Evolutionary conservation across 2,329 filamentous ascomycete species (phyloP).

Genomic region (Beauveria pseudobassiana): DNA sequence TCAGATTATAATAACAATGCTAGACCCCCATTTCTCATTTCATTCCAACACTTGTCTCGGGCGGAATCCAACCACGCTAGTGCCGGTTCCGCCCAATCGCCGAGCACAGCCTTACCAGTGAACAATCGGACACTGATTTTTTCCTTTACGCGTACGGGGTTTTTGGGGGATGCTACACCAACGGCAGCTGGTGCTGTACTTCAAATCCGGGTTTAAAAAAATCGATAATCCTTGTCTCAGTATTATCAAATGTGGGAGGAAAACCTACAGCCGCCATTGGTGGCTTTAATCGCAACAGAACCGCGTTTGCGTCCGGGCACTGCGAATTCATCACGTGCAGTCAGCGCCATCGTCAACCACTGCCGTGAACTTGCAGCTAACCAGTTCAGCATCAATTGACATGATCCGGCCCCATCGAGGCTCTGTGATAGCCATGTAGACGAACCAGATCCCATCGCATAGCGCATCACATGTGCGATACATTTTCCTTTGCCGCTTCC

Average conservation of each 20-base stretch:
- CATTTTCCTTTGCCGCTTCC: background rate
- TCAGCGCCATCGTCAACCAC: background rate
- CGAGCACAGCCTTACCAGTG: background rate
- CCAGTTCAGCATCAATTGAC: background rate
- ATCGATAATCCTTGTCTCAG: too few species aligned
- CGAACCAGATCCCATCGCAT: background rate
- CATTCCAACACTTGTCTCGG: background rate
- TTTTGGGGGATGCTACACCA: too few species aligned
- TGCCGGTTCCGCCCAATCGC: background rate
- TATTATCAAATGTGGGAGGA: too few species aligned
- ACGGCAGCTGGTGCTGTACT: too few species aligned
- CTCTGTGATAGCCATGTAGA: background rate
- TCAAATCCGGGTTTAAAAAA: too few species aligned
- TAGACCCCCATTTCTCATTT: slow-evolving; percentile 2
- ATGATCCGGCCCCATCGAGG: background rate
- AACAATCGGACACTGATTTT: too few species aligned
- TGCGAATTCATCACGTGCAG: background rate
- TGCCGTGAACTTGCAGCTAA: background rate
- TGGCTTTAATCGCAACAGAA: background rate
- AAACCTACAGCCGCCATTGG: background rate
- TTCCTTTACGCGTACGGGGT: too few species aligned
- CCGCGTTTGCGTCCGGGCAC: background rate
- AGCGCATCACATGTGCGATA: background rate
- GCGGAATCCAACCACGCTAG: background rate
- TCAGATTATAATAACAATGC: background rate